Evolutionary conservation across 768 basidiomycete species (phyloP).

Genomic region (Holtermanniella nyarrowii): DNA sequence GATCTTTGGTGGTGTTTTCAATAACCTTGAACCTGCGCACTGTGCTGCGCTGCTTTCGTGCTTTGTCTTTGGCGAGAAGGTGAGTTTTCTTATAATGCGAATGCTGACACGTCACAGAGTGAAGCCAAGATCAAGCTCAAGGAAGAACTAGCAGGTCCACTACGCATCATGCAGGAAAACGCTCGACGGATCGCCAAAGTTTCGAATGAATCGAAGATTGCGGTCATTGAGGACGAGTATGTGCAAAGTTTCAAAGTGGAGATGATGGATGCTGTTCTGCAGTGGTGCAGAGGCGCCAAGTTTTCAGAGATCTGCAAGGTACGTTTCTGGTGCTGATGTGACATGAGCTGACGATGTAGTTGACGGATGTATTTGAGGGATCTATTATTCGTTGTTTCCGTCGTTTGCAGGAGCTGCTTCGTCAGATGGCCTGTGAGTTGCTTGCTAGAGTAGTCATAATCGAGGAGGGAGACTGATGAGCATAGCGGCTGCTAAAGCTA

Average conservation of each 20-base stretch:
- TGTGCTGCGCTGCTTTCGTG: slow-evolving; percentile 90
- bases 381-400: slow-evolving; percentile 93
- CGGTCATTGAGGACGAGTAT: slow-evolving; percentile 85
- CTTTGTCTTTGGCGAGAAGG: slow-evolving; percentile 97
- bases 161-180: slow-evolving; percentile 90
- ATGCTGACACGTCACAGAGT: slow-evolving; percentile 10
- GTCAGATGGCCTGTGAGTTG: slow-evolving; percentile 72
- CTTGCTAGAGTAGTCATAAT: slow-evolving; percentile 50
- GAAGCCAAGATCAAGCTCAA: slow-evolving; percentile 58
- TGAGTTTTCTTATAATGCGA: slow-evolving; percentile 30
- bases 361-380: slow-evolving; percentile 94
- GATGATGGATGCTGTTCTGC: slow-evolving; percentile 92
- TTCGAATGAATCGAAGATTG: slow-evolving; percentile 81
- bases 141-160: slow-evolving; percentile 83
- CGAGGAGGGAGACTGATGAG: too few species aligned
- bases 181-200: slow-evolving; percentile 95
- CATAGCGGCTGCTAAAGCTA: slow-evolving; percentile 62
- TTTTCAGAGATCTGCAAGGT: slow-evolving; percentile 97
- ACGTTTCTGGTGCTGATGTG: slow-evolving; percentile 12
- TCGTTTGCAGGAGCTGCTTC: slow-evolving; percentile 80
- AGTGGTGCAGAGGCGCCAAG: slow-evolving; percentile 96
- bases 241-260: slow-evolving; percentile 95
- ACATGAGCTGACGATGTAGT: slow-evolving; percentile 45
- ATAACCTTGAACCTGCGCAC: slow-evolving; percentile 76
- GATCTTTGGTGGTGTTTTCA: slow-evolving; percentile 95